Base-by-base conservation (phyloP, 2,329 filamentous ascomycete genomes). In the Chrysosporium keratinophilum region DNA sequence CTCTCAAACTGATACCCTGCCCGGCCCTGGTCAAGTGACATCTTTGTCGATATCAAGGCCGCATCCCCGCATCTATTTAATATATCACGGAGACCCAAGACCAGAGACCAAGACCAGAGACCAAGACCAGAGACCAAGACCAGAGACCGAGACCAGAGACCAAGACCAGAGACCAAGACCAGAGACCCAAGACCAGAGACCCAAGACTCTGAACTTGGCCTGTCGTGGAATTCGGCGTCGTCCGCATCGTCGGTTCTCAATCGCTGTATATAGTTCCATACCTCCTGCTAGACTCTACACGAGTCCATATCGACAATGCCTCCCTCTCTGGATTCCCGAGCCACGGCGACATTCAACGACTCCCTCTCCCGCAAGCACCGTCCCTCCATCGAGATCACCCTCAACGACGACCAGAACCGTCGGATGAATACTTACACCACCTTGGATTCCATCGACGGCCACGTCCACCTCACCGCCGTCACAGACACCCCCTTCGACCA, bases 391-490 rank as follows among this genome's bases (percentile, higher is more conserved):
- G n/a, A 55, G n/a, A 57, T 57, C 44, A 53, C 19, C 1, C 34
- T 57, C 9, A 47, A 50, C 23, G 23, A 28, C 23, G 23, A 28
- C 23, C 23, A 40, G 41, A 28, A 50, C 50, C 17, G n/a, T n/a
- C n/a, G n/a, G n/a, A n/a, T n/a, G n/a, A 52, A 43, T 46, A 63
- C 63, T 7, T 68, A 66, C 50, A 64, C 64, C 12, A 68, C 63
- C 34, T 59, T 64, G 37, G 65, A 67, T 50, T 56, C 61, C 39
- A 68, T 68, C 53, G 54, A 63, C 37, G 66, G 66, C 20, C 61
- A 61, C 37, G 61, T 64, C 10, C 49, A 57, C 14, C 50, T 68
- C 44, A 62, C 54, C 17, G 60, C 64, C 28, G 63, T 65, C 7
- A 59, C 62, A 28, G 64, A 67, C 47, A 62, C 59, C 14, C 43